Evolutionary conservation across 2,329 filamentous ascomycete species (phyloP), one percentile per base, ranked within the genome.

Genomic region (Teratosphaeria zuluensis): DNA sequence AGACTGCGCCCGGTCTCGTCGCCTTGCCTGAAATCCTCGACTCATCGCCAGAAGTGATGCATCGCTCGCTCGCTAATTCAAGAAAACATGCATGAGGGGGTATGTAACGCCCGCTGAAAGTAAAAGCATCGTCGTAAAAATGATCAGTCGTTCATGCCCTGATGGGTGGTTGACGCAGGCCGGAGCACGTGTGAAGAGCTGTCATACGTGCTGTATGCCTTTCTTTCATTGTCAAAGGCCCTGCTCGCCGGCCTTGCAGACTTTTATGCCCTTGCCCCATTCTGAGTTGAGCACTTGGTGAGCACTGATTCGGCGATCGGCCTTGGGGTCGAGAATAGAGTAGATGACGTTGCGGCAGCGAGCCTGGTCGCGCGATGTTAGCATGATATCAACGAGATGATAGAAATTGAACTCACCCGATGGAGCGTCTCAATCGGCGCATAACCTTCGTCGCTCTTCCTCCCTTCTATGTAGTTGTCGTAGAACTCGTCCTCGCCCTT

Each of bases 341-440:
- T 99, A 99, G 72, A 99, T 96, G 69, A 99, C 94, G 69, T 99
- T 99, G 62, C 94, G 89, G 76, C 94, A 99, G 68, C 92, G 90
- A 66, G 92, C 92, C 92, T 97, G 65, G 16, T 21, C 60, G 33
- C 19, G 48, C 21, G 54, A 57, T 66, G 55, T 71, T 63, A 60
- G 61, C 56, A 14, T 52, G 57, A 19, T 33, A 1, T 51, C 24
- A 31, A 21, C 54, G 21, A 56, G 31, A 59, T 16, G 24, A 53
- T 46, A 21, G 11, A 51, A 33, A 57, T 57, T 33, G 48, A 21
- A 80, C 90, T 84, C 83, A 96, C 92, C 78, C 92, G 84, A 76
- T 96, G 90, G 65, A 99, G 77, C 55, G 90, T 92, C 79, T 99
- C 94, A 66, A 99, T 97, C 7, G 94, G 94, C 61, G 88, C 89